Evolutionary conservation across 2,329 filamentous ascomycete genomes (phyloP).

Genomic region (Penicillium occitanis): DNA sequence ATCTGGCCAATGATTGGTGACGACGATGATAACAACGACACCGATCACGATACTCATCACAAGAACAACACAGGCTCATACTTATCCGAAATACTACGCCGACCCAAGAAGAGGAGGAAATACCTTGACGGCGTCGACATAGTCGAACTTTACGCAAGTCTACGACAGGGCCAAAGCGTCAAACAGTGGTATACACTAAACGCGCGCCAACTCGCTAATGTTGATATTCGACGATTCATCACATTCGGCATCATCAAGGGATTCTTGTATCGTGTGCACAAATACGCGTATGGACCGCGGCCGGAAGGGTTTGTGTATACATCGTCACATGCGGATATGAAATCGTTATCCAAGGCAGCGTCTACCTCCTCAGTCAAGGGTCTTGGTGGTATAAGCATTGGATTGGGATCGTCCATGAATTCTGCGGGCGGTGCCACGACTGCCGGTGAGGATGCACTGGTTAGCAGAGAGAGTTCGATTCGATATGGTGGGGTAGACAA

Average conservation of each 20-base stretch:
- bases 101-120: conserved; percentile 12
- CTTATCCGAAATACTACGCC: conserved; percentile 3
- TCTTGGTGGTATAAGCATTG: neutral
- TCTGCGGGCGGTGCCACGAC: neutral
- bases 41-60: neutral
- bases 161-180: conserved; percentile 78
- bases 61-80: conserved; percentile 10
- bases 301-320: conserved; percentile 33
- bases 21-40: conserved; percentile 26
- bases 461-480: conserved; percentile 13
- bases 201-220: conserved; percentile 66
- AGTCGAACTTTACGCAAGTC: conserved; percentile 79
- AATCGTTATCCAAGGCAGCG: conserved; percentile 23
- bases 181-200: conserved; percentile 83
- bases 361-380: conserved; percentile 14
- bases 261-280: conserved; percentile 87
- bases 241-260: conserved; percentile 97
- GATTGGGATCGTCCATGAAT: conserved; percentile 7
- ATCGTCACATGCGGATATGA: conserved; percentile 25
- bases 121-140: conserved; percentile 54
- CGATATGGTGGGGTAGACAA: neutral
- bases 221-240: conserved; percentile 87
- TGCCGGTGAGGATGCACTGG: neutral
- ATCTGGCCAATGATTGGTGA: conserved; percentile 47
- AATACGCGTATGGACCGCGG: conserved; percentile 65